Percentiles rank a stretch among this genome's conserved stretches.
Conservation (phyloP, 148 eudicot species). For the Salicornia ramosissima region DNA sequence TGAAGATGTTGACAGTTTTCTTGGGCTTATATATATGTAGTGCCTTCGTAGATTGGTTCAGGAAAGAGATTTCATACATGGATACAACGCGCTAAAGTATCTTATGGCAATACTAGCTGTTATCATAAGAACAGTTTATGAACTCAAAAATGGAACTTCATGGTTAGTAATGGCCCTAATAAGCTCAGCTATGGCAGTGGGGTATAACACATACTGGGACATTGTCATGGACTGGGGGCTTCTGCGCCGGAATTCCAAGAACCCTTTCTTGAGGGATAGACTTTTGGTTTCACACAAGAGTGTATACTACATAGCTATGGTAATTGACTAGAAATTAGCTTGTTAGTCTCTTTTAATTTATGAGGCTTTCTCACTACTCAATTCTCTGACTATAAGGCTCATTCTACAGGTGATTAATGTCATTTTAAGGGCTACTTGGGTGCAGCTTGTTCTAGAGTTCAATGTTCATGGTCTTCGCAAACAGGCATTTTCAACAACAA, state of each 20-base stretch:
- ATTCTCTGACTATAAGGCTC: not conserved
- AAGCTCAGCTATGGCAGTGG: slow-evolving; percentile 54
- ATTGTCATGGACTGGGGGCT: slow-evolving; percentile 84
- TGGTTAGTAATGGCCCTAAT: slow-evolving; percentile 59
- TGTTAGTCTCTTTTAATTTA: not conserved
- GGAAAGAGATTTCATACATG: slow-evolving; percentile 47
- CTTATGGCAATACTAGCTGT: slow-evolving; percentile 70
- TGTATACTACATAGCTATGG: slow-evolving; percentile 72
- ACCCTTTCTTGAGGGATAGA: slow-evolving; percentile 59
- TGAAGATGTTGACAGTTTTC: not conserved
- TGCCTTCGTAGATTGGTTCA: slow-evolving; percentile 67
- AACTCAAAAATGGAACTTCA: slow-evolving; percentile 33
- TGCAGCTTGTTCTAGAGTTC: slow-evolving; percentile 62
- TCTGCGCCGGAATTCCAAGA: slow-evolving; percentile 50
- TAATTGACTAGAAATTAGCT: slow-evolving; percentile 24
- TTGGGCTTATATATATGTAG: slow-evolving; percentile 32
- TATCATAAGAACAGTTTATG: slow-evolving; percentile 54
- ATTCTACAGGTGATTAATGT: slow-evolving; percentile 49
- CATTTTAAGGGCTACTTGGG: slow-evolving; percentile 73
- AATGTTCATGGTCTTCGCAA: slow-evolving; percentile 38
- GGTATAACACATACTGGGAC: slow-evolving; percentile 71
- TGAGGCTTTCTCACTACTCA: not conserved
- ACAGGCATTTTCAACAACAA: slow-evolving; percentile 40
- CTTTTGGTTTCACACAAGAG: slow-evolving; percentile 51
- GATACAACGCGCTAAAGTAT: slow-evolving; percentile 61